A percentile compares a stretch with the other conserved stretches of the same genome.
Evolutionary conservation across 2,329 filamentous ascomycete genomes (phyloP).

Genomic region (Botryotinia calthae): DNA sequence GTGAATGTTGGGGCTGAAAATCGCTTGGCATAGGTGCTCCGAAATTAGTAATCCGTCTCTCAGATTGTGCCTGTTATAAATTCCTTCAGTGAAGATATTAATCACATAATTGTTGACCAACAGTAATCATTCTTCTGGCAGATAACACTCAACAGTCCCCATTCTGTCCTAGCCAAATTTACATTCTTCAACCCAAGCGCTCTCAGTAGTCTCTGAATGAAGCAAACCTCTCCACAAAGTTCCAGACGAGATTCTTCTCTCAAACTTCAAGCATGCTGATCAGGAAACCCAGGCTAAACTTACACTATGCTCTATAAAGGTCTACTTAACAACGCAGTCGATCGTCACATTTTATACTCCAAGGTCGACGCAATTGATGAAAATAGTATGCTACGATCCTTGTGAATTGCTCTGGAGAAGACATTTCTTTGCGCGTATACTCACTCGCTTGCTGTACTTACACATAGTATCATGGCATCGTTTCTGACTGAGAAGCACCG

Average conservation of each 20-base stretch:
- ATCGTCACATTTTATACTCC: neutral
- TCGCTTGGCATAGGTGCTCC: neutral
- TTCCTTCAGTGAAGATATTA: neutral
- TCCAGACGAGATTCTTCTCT: neutral
- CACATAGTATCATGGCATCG: neutral
- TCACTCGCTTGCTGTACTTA: too few species aligned
- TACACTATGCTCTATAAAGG: neutral
- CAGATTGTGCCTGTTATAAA: too few species aligned
- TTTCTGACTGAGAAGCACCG: neutral
- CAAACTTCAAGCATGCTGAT: neutral
- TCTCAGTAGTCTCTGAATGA: neutral
- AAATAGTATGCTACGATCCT: neutral
- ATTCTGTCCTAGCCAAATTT: neutral
- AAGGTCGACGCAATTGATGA: neutral
- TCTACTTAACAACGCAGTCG: neutral
- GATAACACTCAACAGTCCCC: neutral
- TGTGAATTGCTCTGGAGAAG: neutral
- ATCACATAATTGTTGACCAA: neutral
- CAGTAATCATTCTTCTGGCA: neutral
- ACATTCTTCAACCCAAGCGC: neutral
- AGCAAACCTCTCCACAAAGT: neutral
- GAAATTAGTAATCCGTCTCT: neutral
- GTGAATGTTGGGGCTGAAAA: neutral
- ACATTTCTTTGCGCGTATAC: neutral
- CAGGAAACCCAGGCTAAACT: neutral